Conservation (phyloP, 1,139 yeast species). For the Ogataea hybrid region DNA sequence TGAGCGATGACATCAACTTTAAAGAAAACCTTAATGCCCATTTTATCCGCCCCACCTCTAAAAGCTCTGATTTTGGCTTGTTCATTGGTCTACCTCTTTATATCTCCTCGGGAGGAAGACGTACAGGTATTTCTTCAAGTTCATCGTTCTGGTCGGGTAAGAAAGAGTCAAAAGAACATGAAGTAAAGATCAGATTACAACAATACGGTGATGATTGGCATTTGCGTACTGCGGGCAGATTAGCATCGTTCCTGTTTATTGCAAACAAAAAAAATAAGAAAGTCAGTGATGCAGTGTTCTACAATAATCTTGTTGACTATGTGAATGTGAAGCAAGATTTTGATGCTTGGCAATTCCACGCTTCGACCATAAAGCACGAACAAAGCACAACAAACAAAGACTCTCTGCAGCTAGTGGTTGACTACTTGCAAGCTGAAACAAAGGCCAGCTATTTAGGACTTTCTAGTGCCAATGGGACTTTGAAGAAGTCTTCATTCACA, state of each 20-base stretch:
- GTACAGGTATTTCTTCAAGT: constrained; percentile 6
- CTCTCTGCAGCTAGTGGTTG: constrained; percentile 39
- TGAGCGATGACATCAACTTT: constrained; percentile 29
- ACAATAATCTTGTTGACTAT: constrained; percentile 79
- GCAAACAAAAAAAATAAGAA: constrained; percentile 43
- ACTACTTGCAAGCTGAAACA: constrained; percentile 39
- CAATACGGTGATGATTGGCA: constrained; percentile 86
- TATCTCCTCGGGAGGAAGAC: constrained; percentile 19
- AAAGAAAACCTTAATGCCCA: constrained; percentile 24
- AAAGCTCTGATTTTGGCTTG: constrained; percentile 24
- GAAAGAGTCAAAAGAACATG: constrained; percentile 29
- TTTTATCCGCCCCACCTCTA: constrained; percentile 25
- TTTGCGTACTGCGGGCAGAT: constrained; percentile 59
- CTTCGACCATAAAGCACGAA: constrained; percentile 16
- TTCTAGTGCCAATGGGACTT: constrained; percentile 21
- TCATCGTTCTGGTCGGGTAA: constrained; percentile 15
- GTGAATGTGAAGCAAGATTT: constrained; percentile 76
- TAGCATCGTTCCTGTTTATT: constrained; percentile 52
- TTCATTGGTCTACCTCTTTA: constrained; percentile 25
- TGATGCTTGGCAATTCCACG: constrained; percentile 67
- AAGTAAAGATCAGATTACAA: constrained; percentile 49
- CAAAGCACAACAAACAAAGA: constrained; percentile 12
- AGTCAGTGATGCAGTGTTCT: constrained; percentile 56
- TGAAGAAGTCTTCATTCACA: constrained; percentile 38
- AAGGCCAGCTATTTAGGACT: constrained; percentile 35